Percentiles rank a stretch among this genome's conserved stretches.
Evolutionary conservation across 1,284 basidiomycete species (phyloP).

Genomic region (Psilocybe mexicana): DNA sequence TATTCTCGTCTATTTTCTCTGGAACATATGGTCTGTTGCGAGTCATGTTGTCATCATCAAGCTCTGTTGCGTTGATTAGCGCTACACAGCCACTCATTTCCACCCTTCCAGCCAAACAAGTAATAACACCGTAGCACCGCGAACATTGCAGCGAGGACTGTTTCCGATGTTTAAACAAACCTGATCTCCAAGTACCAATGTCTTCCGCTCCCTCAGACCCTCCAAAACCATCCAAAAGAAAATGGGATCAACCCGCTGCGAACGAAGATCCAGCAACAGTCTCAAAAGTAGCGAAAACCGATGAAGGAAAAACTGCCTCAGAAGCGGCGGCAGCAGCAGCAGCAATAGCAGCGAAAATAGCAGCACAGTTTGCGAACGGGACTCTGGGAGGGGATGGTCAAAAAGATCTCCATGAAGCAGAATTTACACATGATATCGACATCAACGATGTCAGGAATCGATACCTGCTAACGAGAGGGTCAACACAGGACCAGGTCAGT

Average conservation of each 20-base stretch:
- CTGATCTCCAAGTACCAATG: conserved; percentile 9
- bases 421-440: conserved; percentile 91
- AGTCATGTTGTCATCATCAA: no score
- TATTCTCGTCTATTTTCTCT: no score
- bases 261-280: conserved; percentile 40
- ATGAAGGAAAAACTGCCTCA: conserved; percentile 66
- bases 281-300: conserved; percentile 48
- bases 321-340: conserved; percentile 81
- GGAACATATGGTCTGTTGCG: no score
- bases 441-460: conserved; percentile 97
- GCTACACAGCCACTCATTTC: neutral
- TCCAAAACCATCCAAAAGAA: conserved; percentile 63
- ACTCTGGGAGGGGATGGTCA: conserved; percentile 41
- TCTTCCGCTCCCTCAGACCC: conserved; percentile 18
- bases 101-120: neutral
- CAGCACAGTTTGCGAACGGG: conserved; percentile 73
- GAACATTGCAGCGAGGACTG: neutral
- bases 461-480: conserved; percentile 92
- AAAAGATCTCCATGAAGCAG: conserved; percentile 72
- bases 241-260: conserved; percentile 66
- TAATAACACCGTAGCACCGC: conserved; percentile 1
- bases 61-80: neutral
- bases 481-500: conserved; percentile 88
- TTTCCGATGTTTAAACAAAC: neutral
- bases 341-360: conserved; percentile 91